Percentiles rank a stretch among this genome's conserved stretches.
Conservation (phyloP, 805 yeast species). For the Candida piceae region DNA sequence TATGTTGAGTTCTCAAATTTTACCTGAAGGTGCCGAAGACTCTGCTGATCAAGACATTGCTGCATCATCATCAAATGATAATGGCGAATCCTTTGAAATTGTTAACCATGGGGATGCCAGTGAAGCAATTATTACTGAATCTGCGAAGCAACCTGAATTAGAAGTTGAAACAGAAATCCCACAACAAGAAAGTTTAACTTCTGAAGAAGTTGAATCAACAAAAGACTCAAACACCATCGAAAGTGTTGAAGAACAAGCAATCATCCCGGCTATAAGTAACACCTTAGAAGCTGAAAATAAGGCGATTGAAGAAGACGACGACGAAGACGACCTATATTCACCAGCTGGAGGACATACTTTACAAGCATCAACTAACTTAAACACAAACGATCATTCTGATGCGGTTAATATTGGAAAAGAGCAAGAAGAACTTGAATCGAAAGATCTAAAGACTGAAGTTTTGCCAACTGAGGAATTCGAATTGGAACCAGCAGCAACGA, state of each 20-base stretch:
- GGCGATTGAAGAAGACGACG: background rate
- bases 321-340: background rate
- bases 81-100: constrained; percentile 48
- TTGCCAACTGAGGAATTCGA: no score
- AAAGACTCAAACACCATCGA: no score
- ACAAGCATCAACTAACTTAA: no score
- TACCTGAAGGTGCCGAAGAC: constrained; percentile 26
- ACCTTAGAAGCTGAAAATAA: background rate
- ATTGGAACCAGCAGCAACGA: no score
- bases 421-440: no score
- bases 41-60: constrained; percentile 7
- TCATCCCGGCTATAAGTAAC: background rate
- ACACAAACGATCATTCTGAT: no score
- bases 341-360: background rate
- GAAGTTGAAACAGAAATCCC: no score
- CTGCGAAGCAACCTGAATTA: constrained; percentile 5
- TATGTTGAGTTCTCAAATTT: constrained; percentile 24
- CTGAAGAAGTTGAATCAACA: no score
- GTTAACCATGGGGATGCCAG: constrained; percentile 33
- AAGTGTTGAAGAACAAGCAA: constrained; percentile 7
- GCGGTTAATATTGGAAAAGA: no score
- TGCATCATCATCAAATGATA: constrained; percentile 13
- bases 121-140: background rate
- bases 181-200: no score
- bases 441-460: no score